Percentiles rank a stretch among this genome's conserved stretches.
Evolutionary conservation across 2,329 filamentous ascomycete genomes (phyloP).

Genomic region (Fusarium tjaetaba): DNA sequence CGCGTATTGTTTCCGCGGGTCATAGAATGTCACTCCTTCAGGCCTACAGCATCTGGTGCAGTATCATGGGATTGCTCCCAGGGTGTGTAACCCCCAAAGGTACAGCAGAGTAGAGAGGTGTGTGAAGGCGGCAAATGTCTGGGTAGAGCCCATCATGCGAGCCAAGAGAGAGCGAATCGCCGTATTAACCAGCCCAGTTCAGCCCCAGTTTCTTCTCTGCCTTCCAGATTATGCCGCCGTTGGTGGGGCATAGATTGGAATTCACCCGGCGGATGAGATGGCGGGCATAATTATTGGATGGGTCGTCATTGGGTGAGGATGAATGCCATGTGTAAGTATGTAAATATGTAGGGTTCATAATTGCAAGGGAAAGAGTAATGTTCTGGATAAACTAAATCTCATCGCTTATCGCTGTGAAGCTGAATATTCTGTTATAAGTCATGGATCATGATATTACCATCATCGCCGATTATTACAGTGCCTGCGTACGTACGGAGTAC

Average conservation of each 20-base stretch:
- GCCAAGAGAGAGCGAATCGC: constrained; percentile 4
- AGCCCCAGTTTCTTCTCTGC: constrained; percentile 4
- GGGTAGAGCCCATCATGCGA: constrained; percentile 5
- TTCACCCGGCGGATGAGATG: constrained; percentile 41
- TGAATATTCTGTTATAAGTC: neutral
- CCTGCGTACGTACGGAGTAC: neutral
- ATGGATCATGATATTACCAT: neutral
- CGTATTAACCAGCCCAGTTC: neutral
- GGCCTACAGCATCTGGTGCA: neutral
- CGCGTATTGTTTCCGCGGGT: neutral
- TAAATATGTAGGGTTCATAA: neutral
- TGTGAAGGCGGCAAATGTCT: constrained; percentile 27
- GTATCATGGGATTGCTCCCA: constrained; percentile 28
- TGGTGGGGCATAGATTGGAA: constrained; percentile 36
- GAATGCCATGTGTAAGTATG: neutral
- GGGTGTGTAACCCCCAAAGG: constrained; percentile 12
- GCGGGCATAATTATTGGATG: constrained; percentile 14
- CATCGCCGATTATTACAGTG: neutral
- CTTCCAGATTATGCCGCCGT: constrained; percentile 33
- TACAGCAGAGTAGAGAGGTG: neutral
- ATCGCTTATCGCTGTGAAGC: constrained; percentile 19
- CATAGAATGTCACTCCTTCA: constrained; percentile 16
- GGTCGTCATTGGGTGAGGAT: neutral
- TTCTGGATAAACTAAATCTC: constrained; percentile 17
- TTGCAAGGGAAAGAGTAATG: neutral